phyloP scores from a whole-genome alignment of 2,329 filamentous ascomycete species.

The Ophiognomonia clavigignenti-juglandacearum region DNA sequence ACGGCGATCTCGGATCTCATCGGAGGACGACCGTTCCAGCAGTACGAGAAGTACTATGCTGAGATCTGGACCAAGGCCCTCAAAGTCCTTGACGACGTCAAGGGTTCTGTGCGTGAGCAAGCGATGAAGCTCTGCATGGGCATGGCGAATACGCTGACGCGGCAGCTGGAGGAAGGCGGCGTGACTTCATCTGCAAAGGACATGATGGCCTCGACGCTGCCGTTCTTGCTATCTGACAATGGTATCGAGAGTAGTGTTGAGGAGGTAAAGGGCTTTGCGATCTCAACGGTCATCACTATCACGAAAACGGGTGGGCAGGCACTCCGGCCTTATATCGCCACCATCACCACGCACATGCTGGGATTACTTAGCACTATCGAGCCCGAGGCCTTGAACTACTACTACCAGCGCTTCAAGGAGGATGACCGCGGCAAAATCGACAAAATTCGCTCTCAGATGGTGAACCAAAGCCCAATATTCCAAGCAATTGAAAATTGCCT shows the following conservation, averaged over 20 bases:
- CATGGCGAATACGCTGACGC: constrained; percentile 78
- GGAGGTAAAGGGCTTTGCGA: constrained; percentile 81
- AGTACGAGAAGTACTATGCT: constrained; percentile 80
- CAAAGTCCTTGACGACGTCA: constrained; percentile 94
- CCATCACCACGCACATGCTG: constrained; percentile 76
- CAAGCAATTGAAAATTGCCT: constrained; percentile 88
- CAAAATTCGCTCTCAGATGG: constrained; percentile 73
- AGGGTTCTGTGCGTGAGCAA: constrained; percentile 77
- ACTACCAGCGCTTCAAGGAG: constrained; percentile 85
- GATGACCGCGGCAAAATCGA: constrained; percentile 87
- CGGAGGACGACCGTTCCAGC: constrained; percentile 68
- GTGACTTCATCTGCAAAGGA: constrained; percentile 64
- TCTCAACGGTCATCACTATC: constrained; percentile 79
- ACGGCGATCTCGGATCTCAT: constrained; percentile 84
- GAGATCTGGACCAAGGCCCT: constrained; percentile 83
- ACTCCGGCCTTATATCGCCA: constrained; percentile 74
- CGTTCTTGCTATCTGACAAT: constrained; percentile 83
- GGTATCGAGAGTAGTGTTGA: constrained; percentile 85
- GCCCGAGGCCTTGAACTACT: constrained; percentile 83
- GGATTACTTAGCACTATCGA: constrained; percentile 83
- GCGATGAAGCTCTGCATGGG: constrained; percentile 79
- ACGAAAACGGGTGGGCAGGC: constrained; percentile 82
- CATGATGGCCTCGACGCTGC: constrained; percentile 82
- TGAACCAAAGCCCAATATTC: constrained; percentile 83
- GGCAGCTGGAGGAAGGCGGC: constrained; percentile 76